phyloP scores from a whole-genome alignment of 1,284 basidiomycete genomes.

The Ceratobasidium papillatum region DNA sequence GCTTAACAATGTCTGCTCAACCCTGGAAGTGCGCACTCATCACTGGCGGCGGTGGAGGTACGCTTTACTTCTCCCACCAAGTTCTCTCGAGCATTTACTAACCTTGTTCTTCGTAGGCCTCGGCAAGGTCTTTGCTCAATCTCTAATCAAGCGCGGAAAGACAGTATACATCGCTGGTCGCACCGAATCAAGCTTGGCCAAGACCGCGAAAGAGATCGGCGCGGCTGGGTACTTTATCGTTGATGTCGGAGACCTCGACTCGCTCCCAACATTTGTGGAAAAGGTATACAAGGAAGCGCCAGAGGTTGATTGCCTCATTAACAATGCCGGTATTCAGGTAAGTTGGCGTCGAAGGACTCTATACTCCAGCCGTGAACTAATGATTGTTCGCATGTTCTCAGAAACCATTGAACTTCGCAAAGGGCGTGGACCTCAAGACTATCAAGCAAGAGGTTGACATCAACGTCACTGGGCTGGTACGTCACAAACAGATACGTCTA shows the following conservation, averaged over 20 bases:
- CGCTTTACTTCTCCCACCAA: not conserved
- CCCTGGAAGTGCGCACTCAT: conserved; percentile 26
- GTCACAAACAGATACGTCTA: not conserved
- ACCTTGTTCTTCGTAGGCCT: not conserved
- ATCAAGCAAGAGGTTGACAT: conserved; percentile 23
- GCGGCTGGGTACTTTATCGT: conserved; percentile 52
- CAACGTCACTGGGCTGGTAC: conserved; percentile 23
- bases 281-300: conserved; percentile 52
- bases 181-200: conserved; percentile 51
- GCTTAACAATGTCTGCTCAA: conserved; percentile 17
- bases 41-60: conserved; percentile 30
- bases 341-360: not conserved
- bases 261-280: conserved; percentile 49
- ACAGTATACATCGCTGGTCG: conserved; percentile 54
- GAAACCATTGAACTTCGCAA: conserved; percentile 24
- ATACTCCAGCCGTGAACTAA: not conserved
- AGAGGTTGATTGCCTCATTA: conserved; percentile 55
- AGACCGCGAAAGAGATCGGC: conserved; percentile 50
- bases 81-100: not conserved
- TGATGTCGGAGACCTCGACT: conserved; percentile 33
- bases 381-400: not conserved
- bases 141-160: conserved; percentile 51
- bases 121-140: conserved; percentile 52
- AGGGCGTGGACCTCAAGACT: conserved; percentile 19
- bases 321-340: conserved; percentile 54